These are phyloP conservation scores for Lodderomyces elongisporus DNA, from an alignment of 1,139 yeast species.

Conservation along the genomic window DNA sequence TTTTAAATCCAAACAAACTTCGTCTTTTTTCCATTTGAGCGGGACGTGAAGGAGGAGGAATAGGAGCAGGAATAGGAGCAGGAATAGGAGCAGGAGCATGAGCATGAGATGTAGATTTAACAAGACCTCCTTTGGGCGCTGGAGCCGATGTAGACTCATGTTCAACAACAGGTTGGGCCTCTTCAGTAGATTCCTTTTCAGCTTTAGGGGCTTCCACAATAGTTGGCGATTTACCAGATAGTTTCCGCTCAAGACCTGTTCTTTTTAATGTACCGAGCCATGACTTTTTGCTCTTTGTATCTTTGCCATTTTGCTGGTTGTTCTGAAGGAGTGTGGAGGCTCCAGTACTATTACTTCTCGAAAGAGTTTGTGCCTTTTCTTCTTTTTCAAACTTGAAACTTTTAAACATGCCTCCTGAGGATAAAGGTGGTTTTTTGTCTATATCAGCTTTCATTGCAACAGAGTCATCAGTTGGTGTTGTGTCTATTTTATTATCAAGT, in stretches of 20 bases:
- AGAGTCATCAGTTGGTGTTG: too few relatives aligned
- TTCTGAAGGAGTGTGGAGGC: not conserved
- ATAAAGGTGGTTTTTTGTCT: slow-evolving; percentile 6
- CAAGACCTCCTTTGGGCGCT: too few relatives aligned
- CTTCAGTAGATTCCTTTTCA: too few relatives aligned
- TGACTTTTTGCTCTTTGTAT: slow-evolving; percentile 31
- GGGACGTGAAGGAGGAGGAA: slow-evolving; percentile 4
- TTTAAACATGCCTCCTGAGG: slow-evolving; percentile 9
- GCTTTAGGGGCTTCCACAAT: not conserved
- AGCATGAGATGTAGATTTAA: too few relatives aligned
- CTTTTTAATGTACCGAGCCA: slow-evolving; percentile 42
- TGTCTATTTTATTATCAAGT: too few relatives aligned
- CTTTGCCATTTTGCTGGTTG: slow-evolving; percentile 3
- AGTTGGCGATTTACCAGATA: not conserved
- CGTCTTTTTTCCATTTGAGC: slow-evolving; percentile 21
- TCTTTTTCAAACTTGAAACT: slow-evolving; percentile 13
- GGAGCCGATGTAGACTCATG: not conserved
- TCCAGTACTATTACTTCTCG: slow-evolving; percentile 9
- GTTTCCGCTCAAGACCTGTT: slow-evolving; percentile 7
- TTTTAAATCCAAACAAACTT: slow-evolving; percentile 37
- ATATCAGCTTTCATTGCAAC: too few relatives aligned
- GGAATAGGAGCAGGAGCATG: too few relatives aligned
- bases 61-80: too few relatives aligned
- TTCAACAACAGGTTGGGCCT: not conserved
- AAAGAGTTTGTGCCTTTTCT: slow-evolving; percentile 7